A percentile compares a stretch with the other conserved stretches of the same genome.
Conservation (phyloP, 345 rosid genomes). For the Ricinus communis region DNA sequence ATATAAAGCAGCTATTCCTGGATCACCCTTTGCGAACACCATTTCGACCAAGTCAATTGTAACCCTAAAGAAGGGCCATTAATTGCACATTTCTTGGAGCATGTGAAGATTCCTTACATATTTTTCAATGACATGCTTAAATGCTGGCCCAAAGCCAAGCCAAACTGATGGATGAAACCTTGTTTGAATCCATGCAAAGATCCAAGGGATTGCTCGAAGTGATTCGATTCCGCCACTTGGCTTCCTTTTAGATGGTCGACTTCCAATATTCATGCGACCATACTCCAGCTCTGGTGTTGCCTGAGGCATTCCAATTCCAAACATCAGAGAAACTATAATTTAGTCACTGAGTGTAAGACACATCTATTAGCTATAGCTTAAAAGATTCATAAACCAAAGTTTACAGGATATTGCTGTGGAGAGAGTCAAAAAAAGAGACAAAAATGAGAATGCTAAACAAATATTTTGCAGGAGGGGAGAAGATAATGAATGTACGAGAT, state of each 20-base stretch:
- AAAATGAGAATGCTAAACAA: neutral
- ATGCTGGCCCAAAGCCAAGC: slow-evolving; percentile 95
- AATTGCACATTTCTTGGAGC: slow-evolving; percentile 85
- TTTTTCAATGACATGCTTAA: slow-evolving; percentile 64
- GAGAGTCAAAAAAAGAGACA: neutral
- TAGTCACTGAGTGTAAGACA: too few relatives aligned
- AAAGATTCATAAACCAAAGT: neutral
- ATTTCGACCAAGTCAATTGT: slow-evolving; percentile 92
- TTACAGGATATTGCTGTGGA: neutral
- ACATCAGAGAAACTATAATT: neutral
- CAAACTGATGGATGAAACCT: slow-evolving; percentile 97
- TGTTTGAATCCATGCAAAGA: slow-evolving; percentile 96
- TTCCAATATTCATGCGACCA: slow-evolving; percentile 97
- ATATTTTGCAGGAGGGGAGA: too few relatives aligned
- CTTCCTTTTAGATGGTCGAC: slow-evolving; percentile 93
- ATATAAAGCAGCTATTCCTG: slow-evolving; percentile 76
- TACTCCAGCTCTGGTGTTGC: slow-evolving; percentile 97
- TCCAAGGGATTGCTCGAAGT: slow-evolving; percentile 97
- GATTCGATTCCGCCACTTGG: slow-evolving; percentile 97
- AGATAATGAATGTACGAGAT: too few relatives aligned
- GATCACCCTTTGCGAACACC: slow-evolving; percentile 98
- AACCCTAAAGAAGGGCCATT: slow-evolving; percentile 94
- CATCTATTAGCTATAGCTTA: too few relatives aligned
- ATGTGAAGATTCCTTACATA: slow-evolving; percentile 66
- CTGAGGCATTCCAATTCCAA: slow-evolving; percentile 33